phyloP scores from a whole-genome alignment of 805 yeast species.

The Cyberlindnera misumaiensis region DNA sequence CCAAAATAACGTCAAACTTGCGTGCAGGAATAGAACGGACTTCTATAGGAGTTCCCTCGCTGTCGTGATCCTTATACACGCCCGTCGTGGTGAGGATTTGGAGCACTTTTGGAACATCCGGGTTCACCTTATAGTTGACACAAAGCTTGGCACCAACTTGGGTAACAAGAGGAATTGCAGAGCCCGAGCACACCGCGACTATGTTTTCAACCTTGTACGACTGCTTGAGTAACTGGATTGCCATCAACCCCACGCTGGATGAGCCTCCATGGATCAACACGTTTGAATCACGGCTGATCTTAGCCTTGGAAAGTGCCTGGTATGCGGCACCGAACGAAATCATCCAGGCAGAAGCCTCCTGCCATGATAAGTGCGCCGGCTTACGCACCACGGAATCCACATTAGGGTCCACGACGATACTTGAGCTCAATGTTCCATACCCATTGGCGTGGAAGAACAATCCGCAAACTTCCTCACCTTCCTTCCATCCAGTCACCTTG shows the following conservation, averaged over 20 bases:
- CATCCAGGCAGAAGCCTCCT: slow-evolving; percentile 60
- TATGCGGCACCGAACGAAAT: slow-evolving; percentile 60
- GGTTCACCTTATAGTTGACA: slow-evolving; percentile 40
- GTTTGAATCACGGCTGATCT: slow-evolving; percentile 35
- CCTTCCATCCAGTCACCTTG: slow-evolving; percentile 28
- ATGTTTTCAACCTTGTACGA: slow-evolving; percentile 42
- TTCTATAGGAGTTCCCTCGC: slow-evolving; percentile 21
- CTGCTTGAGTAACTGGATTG: slow-evolving; percentile 51
- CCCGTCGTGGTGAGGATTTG: slow-evolving; percentile 21
- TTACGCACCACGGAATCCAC: slow-evolving; percentile 41
- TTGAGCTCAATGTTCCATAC: slow-evolving; percentile 52
- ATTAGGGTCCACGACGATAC: slow-evolving; percentile 46
- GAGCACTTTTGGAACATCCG: slow-evolving; percentile 18
- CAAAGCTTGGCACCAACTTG: slow-evolving; percentile 45
- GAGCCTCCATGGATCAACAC: slow-evolving; percentile 73
- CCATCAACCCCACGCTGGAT: slow-evolving; percentile 62
- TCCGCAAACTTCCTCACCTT: slow-evolving; percentile 66
- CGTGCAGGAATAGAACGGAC: slow-evolving; percentile 11
- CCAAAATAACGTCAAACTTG: slow-evolving; percentile 60
- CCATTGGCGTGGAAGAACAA: slow-evolving; percentile 44
- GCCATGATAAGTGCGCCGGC: slow-evolving; percentile 39
- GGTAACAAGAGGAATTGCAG: slow-evolving; percentile 38
- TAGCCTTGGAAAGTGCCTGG: slow-evolving; percentile 30
- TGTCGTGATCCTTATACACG: slow-evolving; percentile 26
- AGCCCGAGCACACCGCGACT: slow-evolving; percentile 51